Evolutionary conservation across 2,329 filamentous ascomycete species (phyloP), one percentile per base, ranked within the genome.

Genomic region (Penicillium sp.): DNA sequence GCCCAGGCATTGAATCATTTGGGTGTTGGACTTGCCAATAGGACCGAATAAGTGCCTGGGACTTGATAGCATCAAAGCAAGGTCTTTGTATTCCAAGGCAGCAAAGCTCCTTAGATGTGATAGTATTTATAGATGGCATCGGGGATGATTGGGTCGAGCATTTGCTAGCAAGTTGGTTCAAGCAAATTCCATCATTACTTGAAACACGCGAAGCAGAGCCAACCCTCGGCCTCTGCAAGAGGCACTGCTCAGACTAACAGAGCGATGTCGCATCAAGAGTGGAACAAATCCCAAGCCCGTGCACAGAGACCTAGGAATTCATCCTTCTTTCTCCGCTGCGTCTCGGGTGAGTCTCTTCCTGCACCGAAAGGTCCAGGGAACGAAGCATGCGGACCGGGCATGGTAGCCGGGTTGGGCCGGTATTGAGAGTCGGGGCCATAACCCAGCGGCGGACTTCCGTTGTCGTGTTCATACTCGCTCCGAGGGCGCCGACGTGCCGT

Each of bases 201-300:
- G 54, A 48, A n/a, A 53, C 42, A 29, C 4, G 21, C 31, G 1
- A 47, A 17, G 39, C 21, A 52, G 4, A 31, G 27, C 38, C 8
- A n/a, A 33, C n/a, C 31, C 23, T n/a, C 31, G 13, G 21, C 27
- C 31, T 31, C 27, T 23, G 10, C 27, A 49, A 49, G 19, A 49
- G 38, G 21, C 29, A n/a, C 23, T 39, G 25, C n/a, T 33, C 33
- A 31, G 7, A 21, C 35, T 15, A 17, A 31, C n/a, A 39, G 19
- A 49, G 44, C 17, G 10, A 41, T 12, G 15, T 27, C 17, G 35
- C 35, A 58, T 85, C 78, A 97, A 61, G 92, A 96, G 79, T 97
- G 94, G 77, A 97, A 96, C 29, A 99, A 77, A 78, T 99, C 94
- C 94, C 94, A 99, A 9, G 94, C 94, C 69, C 91, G 83, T 66